These are phyloP conservation scores for Talaromyces sp. DNA, from an alignment of 2,329 filamentous ascomycete genomes.

Conservation along the genomic window DNA sequence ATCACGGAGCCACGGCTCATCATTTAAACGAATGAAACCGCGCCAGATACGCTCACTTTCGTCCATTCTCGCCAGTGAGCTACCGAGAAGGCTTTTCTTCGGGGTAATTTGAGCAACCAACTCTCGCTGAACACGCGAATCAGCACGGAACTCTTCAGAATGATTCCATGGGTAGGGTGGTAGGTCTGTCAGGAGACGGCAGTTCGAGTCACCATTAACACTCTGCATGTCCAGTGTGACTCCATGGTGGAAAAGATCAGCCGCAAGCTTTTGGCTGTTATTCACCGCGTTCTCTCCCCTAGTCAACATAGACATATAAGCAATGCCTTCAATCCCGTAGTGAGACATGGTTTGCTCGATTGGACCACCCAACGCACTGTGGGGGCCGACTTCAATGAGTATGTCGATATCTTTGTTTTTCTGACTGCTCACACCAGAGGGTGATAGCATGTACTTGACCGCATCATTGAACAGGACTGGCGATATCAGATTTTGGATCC, in stretches of 20 bases:
- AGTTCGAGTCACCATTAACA: neutral
- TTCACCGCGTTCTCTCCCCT: neutral
- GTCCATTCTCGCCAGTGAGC: neutral
- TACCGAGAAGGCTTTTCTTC: neutral
- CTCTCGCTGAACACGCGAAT: neutral
- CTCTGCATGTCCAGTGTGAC: neutral
- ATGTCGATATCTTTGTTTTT: no score
- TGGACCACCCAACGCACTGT: neutral
- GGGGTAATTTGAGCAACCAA: neutral
- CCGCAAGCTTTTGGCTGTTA: no score
- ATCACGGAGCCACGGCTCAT: no score
- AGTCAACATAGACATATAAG: neutral
- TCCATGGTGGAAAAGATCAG: neutral
- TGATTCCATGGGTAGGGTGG: neutral
- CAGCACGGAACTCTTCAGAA: neutral
- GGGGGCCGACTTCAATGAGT: neutral
- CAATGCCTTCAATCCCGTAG: neutral
- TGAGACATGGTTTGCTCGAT: neutral
- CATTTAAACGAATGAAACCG: neutral
- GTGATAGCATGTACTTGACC: no score
- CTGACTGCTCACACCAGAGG: no score
- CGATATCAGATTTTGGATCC: conserved; percentile 41
- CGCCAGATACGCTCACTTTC: neutral
- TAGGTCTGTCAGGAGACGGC: neutral
- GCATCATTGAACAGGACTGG: conserved; percentile 41